A percentile compares a stretch with the other conserved stretches of the same genome.
phyloP scores from a whole-genome alignment of 2,329 filamentous ascomycete species.

The Verticillium longisporum region DNA sequence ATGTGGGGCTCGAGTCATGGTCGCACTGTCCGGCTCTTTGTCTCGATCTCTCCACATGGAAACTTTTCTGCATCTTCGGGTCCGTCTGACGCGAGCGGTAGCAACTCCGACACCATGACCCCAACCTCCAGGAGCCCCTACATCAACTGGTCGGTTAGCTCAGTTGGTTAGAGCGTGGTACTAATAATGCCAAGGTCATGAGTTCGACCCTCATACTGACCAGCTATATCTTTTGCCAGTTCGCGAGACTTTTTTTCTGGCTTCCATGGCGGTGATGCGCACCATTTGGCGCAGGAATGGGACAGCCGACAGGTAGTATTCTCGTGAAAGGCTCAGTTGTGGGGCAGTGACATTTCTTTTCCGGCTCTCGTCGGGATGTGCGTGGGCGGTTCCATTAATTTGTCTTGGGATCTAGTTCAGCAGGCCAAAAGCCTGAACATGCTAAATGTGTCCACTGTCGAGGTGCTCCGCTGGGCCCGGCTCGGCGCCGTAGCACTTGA shows the following conservation, averaged over 20 bases:
- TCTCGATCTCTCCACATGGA: too few relatives aligned
- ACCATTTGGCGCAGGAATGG: background rate
- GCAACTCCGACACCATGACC: background rate
- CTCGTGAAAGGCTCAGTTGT: too few relatives aligned
- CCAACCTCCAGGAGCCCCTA: rapidly evolving
- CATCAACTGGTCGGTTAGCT: background rate
- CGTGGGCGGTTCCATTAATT: too few relatives aligned
- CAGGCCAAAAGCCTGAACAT: too few relatives aligned
- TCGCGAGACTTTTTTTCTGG: background rate
- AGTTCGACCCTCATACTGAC: background rate
- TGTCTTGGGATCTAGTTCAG: too few relatives aligned
- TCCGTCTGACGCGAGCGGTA: background rate
- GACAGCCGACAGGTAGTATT: too few relatives aligned
- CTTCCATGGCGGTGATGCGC: background rate
- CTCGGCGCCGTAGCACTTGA: too few relatives aligned
- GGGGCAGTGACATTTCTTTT: too few relatives aligned
- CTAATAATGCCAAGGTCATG: background rate
- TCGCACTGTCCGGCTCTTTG: background rate
- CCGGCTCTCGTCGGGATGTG: too few relatives aligned
- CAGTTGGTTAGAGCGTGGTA: background rate
- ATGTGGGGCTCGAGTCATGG: background rate
- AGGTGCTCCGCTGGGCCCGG: too few relatives aligned
- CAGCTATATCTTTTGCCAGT: background rate
- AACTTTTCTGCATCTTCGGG: too few relatives aligned
- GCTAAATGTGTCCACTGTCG: too few relatives aligned